A percentile compares a stretch with the other conserved stretches of the same genome.
These are phyloP conservation scores for Zygotorulaspora danielsina DNA, from an alignment of 805 yeast genomes.

Conservation along the genomic window DNA sequence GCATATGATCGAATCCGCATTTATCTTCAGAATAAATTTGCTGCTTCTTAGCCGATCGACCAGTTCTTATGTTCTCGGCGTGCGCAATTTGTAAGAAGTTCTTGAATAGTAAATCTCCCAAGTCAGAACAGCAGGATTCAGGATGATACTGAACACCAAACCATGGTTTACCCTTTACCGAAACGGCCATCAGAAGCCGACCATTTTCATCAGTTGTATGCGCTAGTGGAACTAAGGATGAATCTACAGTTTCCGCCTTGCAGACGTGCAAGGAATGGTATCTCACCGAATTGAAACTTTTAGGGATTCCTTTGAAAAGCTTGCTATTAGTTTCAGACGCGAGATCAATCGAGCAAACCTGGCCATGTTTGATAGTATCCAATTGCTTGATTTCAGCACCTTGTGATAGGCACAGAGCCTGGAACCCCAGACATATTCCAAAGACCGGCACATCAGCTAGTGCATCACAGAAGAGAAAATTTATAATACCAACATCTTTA, in stretches of 20 bases:
- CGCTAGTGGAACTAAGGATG: slow-evolving; percentile 55
- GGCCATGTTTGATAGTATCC: slow-evolving; percentile 75
- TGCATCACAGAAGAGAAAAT: slow-evolving; percentile 45
- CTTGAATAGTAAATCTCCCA: slow-evolving; percentile 54
- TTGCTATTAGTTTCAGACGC: slow-evolving; percentile 19
- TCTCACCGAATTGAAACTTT: slow-evolving; percentile 63
- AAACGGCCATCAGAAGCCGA: slow-evolving; percentile 72
- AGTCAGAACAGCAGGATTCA: slow-evolving; percentile 79
- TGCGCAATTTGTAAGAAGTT: slow-evolving; percentile 47
- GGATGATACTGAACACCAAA: slow-evolving; percentile 98
- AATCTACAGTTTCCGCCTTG: slow-evolving; percentile 17
- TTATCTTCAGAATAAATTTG: slow-evolving; percentile 7
- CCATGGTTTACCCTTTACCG: slow-evolving; percentile 58
- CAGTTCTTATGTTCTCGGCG: slow-evolving; percentile 22
- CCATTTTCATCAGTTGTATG: slow-evolving; percentile 45
- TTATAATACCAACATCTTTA: slow-evolving; percentile 69
- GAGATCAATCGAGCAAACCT: slow-evolving; percentile 50
- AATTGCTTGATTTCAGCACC: slow-evolving; percentile 57
- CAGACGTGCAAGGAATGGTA: slow-evolving; percentile 77
- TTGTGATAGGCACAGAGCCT: slow-evolving; percentile 61
- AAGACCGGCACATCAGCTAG: slow-evolving; percentile 54
- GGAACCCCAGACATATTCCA: slow-evolving; percentile 94
- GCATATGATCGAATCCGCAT: slow-evolving; percentile 3
- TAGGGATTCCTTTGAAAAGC: slow-evolving; percentile 42
- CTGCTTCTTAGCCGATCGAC: slow-evolving; percentile 18